A percentile compares a stretch with the other conserved stretches of the same genome.
Evolutionary conservation across 768 basidiomycete genomes (phyloP).

Genomic region (Panaeolus papilionaceus): DNA sequence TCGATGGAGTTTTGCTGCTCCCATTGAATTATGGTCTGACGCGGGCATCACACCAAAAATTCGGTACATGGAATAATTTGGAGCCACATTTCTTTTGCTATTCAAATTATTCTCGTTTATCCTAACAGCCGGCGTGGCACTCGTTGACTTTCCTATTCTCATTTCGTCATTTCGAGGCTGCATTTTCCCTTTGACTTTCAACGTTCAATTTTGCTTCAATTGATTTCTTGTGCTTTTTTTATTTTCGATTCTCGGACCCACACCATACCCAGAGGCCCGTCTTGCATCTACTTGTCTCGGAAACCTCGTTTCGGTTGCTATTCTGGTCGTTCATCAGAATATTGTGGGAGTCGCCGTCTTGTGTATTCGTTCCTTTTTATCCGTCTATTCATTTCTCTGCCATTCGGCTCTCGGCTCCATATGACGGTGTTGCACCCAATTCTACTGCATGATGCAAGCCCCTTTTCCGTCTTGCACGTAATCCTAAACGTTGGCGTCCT

Average conservation of each 20-base stretch:
- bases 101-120: neutral
- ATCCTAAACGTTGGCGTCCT: constrained; percentile 1
- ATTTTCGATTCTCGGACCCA: constrained; percentile 6
- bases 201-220: constrained; percentile 9
- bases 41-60: neutral
- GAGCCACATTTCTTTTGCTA: neutral
- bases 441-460: neutral
- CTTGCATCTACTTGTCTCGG: constrained; percentile 11
- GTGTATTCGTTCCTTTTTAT: neutral
- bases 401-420: constrained; percentile 14
- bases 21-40: neutral
- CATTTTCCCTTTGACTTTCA: neutral
- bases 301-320: constrained; percentile 6
- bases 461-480: neutral
- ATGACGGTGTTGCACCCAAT: neutral
- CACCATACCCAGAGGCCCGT: constrained; percentile 6
- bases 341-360: constrained; percentile 10
- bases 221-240: neutral
- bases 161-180: neutral
- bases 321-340: neutral
- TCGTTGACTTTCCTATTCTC: neutral
- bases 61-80: neutral
- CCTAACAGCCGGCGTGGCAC: neutral
- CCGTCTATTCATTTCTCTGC: neutral
- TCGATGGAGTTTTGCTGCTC: neutral